Base-by-base conservation (phyloP, 176 grass and related monocot genomes). In the Cymbopogon citratus region DNA sequence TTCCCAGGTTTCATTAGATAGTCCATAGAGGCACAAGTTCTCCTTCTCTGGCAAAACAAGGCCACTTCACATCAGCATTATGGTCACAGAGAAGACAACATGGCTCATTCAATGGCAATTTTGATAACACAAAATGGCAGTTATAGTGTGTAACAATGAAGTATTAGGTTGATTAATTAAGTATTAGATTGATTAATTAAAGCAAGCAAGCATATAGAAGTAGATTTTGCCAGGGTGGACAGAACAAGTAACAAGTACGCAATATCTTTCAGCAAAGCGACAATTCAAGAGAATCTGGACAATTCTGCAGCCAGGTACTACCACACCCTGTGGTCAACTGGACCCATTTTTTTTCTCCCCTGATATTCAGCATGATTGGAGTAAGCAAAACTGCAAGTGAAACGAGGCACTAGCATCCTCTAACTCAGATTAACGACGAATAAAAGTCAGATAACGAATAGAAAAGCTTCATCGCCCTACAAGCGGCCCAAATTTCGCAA, bases 1-100 rank as follows among this genome's bases (percentile, higher is more conserved):
- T 65, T 86, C 84, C 94, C 94, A 97, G 12, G 69, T 91, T 73
- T 80, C 87, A 80, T 87, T 85, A 43, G 91, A 71, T 57, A 66
- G 75, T 27, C 89, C 94, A 63, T 87, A 90, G 18, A 97, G 81
- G 80, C 91, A 97, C 74, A 97, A 68, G 51, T 91, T 78, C 29
- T 97, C 87, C 74, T 97, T 89, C n/a, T 76, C 94, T 97, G 89
- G 27, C 0, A 21, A 83, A 75, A 80, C 11, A 29, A 80, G 33
- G 36, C 7, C 49, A 71, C 26, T n/a, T 54, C 43, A 52, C 11
- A 41, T 79, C 80, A 87, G 74, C 7, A 28, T 52, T 65, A 45
- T 16, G 12, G 5, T 13, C 40, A 77, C 1, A 4, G 45, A 82
- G 46, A 48, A 36, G 35, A 46, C 19, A 83, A 25, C 5, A 35